Conservation (phyloP, 1,284 basidiomycete genomes). For the Sanghuangporus weigelae region DNA sequence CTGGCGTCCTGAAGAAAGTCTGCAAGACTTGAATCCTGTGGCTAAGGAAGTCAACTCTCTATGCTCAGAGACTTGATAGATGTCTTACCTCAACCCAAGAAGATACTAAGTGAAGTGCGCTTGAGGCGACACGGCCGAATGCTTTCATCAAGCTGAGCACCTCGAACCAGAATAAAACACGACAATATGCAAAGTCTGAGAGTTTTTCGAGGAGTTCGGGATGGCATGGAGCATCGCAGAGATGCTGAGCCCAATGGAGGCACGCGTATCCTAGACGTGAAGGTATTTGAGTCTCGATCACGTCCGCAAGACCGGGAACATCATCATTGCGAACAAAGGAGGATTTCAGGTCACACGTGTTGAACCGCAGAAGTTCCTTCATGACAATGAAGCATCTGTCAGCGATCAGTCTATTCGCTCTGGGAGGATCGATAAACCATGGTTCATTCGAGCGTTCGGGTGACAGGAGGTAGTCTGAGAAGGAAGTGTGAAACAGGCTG, state of each 20-base stretch:
- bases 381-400: neutral
- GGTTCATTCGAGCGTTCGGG: neutral
- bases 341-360: neutral
- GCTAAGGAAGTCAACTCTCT: neutral
- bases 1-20: neutral
- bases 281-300: neutral
- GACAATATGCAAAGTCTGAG: neutral
- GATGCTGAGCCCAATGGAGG: conserved; percentile 2
- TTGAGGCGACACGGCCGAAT: neutral
- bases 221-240: neutral
- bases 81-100: neutral
- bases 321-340: neutral
- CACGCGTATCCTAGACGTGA: neutral
- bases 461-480: neutral
- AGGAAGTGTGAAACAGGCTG: neutral
- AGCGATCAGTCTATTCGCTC: neutral
- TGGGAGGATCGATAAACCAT: neutral
- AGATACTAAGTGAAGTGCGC: neutral
- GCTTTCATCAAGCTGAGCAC: neutral
- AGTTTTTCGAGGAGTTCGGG: neutral
- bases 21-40: neutral
- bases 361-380: neutral
- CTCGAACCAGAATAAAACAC: conserved; percentile 1
- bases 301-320: neutral
- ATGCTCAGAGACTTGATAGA: neutral